Evolutionary conservation across 192 early-diverging fungal genomes (phyloP).

Genomic region (Coemansia sp.): DNA sequence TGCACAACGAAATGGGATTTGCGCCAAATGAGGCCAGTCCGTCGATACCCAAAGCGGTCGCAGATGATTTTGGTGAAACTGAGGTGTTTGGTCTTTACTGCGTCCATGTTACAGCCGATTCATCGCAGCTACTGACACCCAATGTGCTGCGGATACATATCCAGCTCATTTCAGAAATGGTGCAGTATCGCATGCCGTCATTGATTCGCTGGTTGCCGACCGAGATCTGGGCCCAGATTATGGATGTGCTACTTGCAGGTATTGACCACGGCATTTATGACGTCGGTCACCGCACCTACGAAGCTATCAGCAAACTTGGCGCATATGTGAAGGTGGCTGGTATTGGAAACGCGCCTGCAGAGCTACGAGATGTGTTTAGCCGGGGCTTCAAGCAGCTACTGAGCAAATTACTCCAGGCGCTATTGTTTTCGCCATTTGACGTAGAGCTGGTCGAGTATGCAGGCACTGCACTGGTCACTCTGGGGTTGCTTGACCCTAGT

Average conservation of each 20-base stretch:
- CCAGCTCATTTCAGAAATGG: constrained; percentile 47
- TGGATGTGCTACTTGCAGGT: constrained; percentile 37
- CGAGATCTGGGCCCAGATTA: constrained; percentile 22
- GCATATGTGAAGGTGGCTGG: constrained; percentile 41
- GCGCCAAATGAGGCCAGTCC: constrained; percentile 29
- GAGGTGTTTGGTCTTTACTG: constrained; percentile 50
- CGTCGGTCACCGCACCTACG: constrained; percentile 46
- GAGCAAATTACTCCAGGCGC: constrained; percentile 31
- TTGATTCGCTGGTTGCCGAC: constrained; percentile 47
- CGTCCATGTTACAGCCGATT: constrained; percentile 29
- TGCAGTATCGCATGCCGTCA: constrained; percentile 45
- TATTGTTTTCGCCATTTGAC: constrained; percentile 50
- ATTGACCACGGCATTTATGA: constrained; percentile 44
- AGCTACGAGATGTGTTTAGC: constrained; percentile 24
- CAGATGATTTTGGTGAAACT: constrained; percentile 49
- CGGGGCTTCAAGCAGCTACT: constrained; percentile 33
- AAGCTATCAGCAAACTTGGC: constrained; percentile 46
- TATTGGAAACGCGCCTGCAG: constrained; percentile 8
- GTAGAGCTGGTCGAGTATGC: constrained; percentile 45
- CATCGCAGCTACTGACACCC: constrained; percentile 30
- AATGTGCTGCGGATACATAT: constrained; percentile 42
- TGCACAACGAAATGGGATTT: constrained; percentile 52
- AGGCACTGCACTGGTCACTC: constrained; percentile 39
- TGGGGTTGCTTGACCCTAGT: constrained; percentile 35
- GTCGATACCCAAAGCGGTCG: constrained; percentile 22